A percentile compares a stretch with the other conserved stretches of the same genome.
phyloP scores from a whole-genome alignment of 805 yeast genomes.

The Candida adriatica region DNA sequence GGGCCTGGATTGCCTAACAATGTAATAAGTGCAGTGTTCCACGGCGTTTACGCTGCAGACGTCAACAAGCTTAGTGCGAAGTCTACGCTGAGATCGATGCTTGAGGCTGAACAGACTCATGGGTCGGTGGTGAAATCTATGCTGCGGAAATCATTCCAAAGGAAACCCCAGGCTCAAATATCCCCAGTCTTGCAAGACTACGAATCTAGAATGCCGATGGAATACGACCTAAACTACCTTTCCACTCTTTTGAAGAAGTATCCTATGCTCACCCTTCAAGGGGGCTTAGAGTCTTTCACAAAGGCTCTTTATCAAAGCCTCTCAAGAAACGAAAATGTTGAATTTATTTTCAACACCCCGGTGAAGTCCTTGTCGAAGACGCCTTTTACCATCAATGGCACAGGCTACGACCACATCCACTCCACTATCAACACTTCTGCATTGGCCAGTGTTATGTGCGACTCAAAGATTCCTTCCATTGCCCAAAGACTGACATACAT shows the following conservation, averaged over 20 bases:
- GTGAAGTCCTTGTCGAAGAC: conserved; percentile 8
- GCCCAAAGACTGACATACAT: conserved; percentile 21
- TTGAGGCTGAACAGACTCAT: conserved; percentile 47
- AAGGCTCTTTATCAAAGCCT: conserved; percentile 34
- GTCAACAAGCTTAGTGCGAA: conserved; percentile 55
- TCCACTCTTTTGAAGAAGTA: conserved; percentile 34
- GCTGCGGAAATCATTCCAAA: conserved; percentile 22
- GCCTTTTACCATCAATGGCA: conserved; percentile 3
- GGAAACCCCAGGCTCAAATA: conserved; percentile 9
- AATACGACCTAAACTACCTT: conserved; percentile 30
- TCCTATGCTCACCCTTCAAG: conserved; percentile 55
- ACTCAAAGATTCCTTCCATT: conserved; percentile 20
- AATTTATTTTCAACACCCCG: conserved; percentile 27
- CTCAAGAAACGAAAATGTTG: conserved; percentile 32
- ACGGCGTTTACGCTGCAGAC: conserved; percentile 93
- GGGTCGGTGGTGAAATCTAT: conserved; percentile 51
- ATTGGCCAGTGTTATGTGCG: conserved; percentile 32
- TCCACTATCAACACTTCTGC: conserved; percentile 46
- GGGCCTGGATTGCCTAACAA: conserved; percentile 47
- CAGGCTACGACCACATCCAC: conserved; percentile 47
- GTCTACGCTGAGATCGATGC: conserved; percentile 49
- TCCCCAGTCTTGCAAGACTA: conserved; percentile 31
- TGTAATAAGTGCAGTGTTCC: conserved; percentile 72
- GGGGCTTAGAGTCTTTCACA: conserved; percentile 54
- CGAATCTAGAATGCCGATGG: conserved; percentile 33